phyloP scores from a whole-genome alignment of 768 basidiomycete species.

The Termitomyces eurrhizus region DNA sequence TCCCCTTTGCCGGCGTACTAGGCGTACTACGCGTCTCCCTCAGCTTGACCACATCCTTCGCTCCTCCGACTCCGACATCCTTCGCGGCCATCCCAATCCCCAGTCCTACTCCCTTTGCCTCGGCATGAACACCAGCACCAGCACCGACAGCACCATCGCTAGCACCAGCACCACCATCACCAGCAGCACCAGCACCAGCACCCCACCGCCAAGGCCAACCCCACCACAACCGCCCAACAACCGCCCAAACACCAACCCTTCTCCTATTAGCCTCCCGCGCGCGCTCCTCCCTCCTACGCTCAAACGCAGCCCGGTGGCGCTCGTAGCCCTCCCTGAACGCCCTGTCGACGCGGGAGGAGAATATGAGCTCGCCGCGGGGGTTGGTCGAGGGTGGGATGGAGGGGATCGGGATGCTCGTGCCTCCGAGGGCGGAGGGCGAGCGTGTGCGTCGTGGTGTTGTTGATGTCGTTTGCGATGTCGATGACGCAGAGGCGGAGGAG shows the following conservation, averaged over 20 bases:
- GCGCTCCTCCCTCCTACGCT: slow-evolving; percentile 67
- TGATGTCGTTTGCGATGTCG: slow-evolving; percentile 77
- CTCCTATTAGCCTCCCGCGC: slow-evolving; percentile 32
- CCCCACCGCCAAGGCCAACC: too few relatives aligned
- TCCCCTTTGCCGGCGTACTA: background rate
- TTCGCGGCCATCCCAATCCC: background rate
- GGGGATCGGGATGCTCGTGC: background rate
- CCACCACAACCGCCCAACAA: too few relatives aligned
- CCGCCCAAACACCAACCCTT: slow-evolving; percentile 14
- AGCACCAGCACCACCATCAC: too few relatives aligned
- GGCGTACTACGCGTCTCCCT: too few relatives aligned
- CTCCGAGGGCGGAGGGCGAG: background rate
- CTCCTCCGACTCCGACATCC: background rate
- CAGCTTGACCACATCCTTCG: too few relatives aligned
- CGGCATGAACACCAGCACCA: too few relatives aligned
- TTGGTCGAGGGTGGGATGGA: slow-evolving; percentile 33
- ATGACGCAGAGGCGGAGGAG: slow-evolving; percentile 9
- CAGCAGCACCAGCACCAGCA: too few relatives aligned
- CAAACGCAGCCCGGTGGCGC: slow-evolving; percentile 84
- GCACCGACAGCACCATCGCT: too few relatives aligned
- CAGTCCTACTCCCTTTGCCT: too few relatives aligned
- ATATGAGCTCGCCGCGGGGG: slow-evolving; percentile 95
- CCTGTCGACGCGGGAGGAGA: slow-evolving; percentile 83
- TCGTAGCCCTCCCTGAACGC: slow-evolving; percentile 90
- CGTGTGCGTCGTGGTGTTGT: slow-evolving; percentile 16